These are phyloP conservation scores for Diutina mesorugosa DNA, from an alignment of 1,139 yeast species.

Conservation along the genomic window DNA sequence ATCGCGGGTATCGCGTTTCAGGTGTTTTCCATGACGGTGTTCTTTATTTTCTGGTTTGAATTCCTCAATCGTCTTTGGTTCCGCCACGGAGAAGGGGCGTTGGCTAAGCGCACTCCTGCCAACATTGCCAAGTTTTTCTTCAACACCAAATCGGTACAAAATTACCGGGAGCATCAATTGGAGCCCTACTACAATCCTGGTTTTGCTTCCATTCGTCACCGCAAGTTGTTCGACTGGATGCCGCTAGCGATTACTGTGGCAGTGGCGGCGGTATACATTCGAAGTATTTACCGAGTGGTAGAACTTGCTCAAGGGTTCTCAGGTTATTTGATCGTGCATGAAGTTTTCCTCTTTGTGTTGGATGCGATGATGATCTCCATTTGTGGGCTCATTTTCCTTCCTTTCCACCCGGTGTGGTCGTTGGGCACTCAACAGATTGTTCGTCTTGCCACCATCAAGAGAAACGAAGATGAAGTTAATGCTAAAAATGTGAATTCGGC, in stretches of 20 bases:
- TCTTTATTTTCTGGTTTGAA: constrained; percentile 42
- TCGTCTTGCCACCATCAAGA: constrained; percentile 23
- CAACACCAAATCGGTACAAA: constrained; percentile 13
- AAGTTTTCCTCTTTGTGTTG: constrained; percentile 59
- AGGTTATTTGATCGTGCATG: constrained; percentile 60
- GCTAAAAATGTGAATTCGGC: not conserved
- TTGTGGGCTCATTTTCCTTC: constrained; percentile 30
- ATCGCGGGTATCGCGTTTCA: constrained; percentile 76
- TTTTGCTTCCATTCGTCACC: constrained; percentile 21
- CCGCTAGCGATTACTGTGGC: constrained; percentile 40
- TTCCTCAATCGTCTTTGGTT: constrained; percentile 37
- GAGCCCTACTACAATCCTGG: constrained; percentile 25
- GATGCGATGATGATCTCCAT: constrained; percentile 63
- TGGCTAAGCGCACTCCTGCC: constrained; percentile 13
- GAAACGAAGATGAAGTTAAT: constrained; percentile 13
- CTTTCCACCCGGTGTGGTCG: constrained; percentile 53
- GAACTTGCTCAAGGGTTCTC: constrained; percentile 72
- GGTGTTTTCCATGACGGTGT: constrained; percentile 59
- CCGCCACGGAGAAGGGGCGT: constrained; percentile 12
- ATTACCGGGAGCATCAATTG: constrained; percentile 13
- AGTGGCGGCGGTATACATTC: constrained; percentile 46
- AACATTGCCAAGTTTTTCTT: constrained; percentile 20
- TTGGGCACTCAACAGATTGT: constrained; percentile 31
- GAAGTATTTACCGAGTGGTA: constrained; percentile 72
- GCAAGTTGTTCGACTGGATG: constrained; percentile 30